Percentiles rank a stretch among this genome's conserved stretches.
Evolutionary conservation across 1,284 basidiomycete species (phyloP).

Genomic region (Cryptococcus jaspeensis): DNA sequence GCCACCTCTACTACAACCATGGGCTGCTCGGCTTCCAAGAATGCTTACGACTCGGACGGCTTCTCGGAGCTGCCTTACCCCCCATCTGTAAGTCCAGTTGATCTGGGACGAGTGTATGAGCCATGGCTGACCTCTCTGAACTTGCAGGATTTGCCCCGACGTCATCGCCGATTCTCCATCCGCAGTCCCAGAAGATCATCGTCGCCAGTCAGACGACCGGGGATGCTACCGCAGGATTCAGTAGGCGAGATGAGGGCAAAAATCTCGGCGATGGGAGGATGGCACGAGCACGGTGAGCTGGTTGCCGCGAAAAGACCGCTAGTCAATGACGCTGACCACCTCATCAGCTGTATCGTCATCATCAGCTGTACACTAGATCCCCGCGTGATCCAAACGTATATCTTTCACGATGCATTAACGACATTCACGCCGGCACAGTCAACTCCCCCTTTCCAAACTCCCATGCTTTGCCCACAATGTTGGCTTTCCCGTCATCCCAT

Average conservation of each 20-base stretch:
- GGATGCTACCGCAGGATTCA: constrained; percentile 17
- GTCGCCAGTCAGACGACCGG: background rate
- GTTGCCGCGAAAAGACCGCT: too few species aligned
- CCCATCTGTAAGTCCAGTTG: background rate
- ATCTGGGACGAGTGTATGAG: background rate
- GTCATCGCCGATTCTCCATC: background rate
- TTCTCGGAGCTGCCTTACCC: background rate
- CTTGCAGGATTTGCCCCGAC: background rate
- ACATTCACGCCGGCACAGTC: background rate
- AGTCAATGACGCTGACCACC: too few species aligned
- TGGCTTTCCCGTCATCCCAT: constrained; percentile 16
- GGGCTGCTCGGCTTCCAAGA: background rate
- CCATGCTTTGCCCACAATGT: constrained; percentile 17
- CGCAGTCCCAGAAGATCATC: background rate
- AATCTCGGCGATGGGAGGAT: constrained; percentile 30
- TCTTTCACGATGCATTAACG: too few species aligned
- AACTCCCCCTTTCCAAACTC: constrained; percentile 18
- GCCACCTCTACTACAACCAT: too few species aligned
- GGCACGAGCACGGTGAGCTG: constrained; percentile 21
- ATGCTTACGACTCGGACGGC: background rate
- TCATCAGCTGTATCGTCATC: too few species aligned
- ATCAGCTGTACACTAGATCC: too few species aligned
- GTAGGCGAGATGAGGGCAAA: constrained; percentile 22
- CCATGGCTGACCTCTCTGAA: background rate
- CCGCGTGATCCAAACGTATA: too few species aligned